phyloP scores from a whole-genome alignment of 441 rosid genomes.

The Erodium trifolium region DNA sequence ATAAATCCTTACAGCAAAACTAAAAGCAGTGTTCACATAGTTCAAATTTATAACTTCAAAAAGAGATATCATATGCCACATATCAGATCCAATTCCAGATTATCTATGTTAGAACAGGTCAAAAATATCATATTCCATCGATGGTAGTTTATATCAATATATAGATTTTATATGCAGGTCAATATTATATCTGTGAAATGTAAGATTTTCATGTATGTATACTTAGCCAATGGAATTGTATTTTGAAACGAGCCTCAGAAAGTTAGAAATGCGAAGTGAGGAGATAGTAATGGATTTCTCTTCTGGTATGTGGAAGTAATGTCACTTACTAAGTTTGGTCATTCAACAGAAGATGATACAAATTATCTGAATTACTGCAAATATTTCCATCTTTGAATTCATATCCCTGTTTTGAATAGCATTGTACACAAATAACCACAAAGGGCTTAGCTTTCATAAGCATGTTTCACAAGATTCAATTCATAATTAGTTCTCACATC shows the following conservation, averaged over 20 bases:
- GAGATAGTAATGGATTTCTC: neutral
- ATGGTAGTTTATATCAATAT: neutral
- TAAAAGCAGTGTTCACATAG: neutral
- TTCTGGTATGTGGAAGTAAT: neutral
- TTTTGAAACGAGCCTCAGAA: neutral
- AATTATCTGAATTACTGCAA: neutral
- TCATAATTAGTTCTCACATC: neutral
- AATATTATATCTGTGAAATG: neutral
- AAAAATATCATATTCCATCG: neutral
- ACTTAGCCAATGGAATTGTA: neutral
- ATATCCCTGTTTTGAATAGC: neutral
- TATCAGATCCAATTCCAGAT: neutral
- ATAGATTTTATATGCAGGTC: neutral
- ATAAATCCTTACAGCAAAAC: neutral
- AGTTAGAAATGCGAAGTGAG: neutral
- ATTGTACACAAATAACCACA: conserved; percentile 3
- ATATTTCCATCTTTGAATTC: neutral
- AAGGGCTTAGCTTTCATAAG: neutral
- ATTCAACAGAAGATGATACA: neutral
- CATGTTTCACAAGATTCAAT: neutral
- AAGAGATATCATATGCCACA: neutral
- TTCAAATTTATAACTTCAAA: conserved; percentile 1
- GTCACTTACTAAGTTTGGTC: neutral
- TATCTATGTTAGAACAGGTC: neutral
- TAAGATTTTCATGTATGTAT: neutral